A percentile compares a stretch with the other conserved stretches of the same genome.
These are phyloP conservation scores for Rhizophora mangle DNA, from an alignment of 345 rosid species.

Conservation along the genomic window DNA sequence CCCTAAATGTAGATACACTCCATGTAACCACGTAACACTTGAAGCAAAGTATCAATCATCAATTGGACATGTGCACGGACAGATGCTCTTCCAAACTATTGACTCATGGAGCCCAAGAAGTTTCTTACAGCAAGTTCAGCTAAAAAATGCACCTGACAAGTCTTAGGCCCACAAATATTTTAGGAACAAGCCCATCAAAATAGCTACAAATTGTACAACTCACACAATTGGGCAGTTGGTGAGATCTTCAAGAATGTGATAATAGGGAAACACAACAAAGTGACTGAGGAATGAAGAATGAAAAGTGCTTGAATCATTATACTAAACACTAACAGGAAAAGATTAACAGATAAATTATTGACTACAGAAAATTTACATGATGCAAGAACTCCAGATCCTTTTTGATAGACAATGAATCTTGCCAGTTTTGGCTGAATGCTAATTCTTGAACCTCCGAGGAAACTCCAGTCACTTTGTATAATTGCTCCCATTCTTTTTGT, in stretches of 20 bases:
- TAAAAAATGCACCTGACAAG: not conserved
- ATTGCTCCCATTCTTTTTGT: constrained; percentile 27
- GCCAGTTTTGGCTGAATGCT: constrained; percentile 26
- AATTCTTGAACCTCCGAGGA: constrained; percentile 55
- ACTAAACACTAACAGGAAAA: not conserved
- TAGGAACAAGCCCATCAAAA: not conserved
- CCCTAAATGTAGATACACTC: not conserved
- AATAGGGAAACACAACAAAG: too few species aligned
- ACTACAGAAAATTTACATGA: constrained; percentile 55
- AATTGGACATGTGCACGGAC: too few species aligned
- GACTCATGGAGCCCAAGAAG: too few species aligned
- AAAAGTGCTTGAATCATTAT: not conserved
- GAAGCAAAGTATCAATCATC: not conserved
- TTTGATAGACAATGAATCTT: constrained; percentile 22
- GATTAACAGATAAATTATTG: not conserved
- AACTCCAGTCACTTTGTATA: constrained; percentile 47
- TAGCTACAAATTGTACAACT: not conserved
- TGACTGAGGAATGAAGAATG: not conserved
- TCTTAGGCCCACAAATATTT: not conserved
- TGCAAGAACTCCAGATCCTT: constrained; percentile 44
- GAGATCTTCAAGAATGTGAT: not conserved
- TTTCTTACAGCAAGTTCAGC: too few species aligned
- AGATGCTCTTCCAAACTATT: too few species aligned
- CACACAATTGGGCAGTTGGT: not conserved
- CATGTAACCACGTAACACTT: not conserved